Percentiles rank a stretch among this genome's conserved stretches.
Conservation (phyloP, 164 flowering plant species). For the Aristolochia contorta region DNA sequence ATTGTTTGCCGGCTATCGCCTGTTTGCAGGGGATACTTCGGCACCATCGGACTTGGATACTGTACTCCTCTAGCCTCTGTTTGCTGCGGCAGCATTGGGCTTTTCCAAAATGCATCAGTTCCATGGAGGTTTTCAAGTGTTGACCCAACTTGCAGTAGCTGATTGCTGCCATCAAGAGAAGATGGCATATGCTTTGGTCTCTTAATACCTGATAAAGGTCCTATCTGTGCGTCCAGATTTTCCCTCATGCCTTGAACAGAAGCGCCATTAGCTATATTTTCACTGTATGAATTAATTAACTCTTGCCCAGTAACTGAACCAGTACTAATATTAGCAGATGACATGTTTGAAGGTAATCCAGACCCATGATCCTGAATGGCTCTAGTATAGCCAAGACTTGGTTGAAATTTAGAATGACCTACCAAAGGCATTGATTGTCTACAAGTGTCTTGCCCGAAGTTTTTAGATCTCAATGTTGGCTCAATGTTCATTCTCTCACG, state of each 20-base stretch:
- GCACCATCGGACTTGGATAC: conserved; percentile 37
- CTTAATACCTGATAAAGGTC: conserved; percentile 44
- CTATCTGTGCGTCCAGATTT: conserved; percentile 45
- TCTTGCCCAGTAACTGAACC: conserved; percentile 49
- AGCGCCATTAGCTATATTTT: conserved; percentile 27
- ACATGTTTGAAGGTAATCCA: conserved; percentile 26
- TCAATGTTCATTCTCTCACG: conserved; percentile 34
- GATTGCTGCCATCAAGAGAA: conserved; percentile 36
- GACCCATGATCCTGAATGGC: conserved; percentile 43
- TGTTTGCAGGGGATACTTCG: conserved; percentile 47
- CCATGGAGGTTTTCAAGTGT: conserved; percentile 43
- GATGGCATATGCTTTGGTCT: conserved; percentile 37
- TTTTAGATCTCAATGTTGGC: conserved; percentile 29
- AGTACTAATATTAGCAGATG: conserved; percentile 18
- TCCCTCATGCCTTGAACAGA: conserved; percentile 57
- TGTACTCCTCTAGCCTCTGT: conserved; percentile 47
- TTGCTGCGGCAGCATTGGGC: conserved; percentile 45
- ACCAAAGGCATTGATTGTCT: conserved; percentile 30
- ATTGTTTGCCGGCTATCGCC: conserved; percentile 9
- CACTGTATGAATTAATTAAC: conserved; percentile 47
- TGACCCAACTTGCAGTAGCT: conserved; percentile 39
- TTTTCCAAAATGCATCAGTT: conserved; percentile 64
- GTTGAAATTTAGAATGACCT: conserved; percentile 41
- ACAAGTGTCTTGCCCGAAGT: conserved; percentile 36
- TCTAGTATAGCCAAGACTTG: conserved; percentile 33